A percentile compares a stretch with the other conserved stretches of the same genome.
phyloP scores from a whole-genome alignment of 2,329 filamentous ascomycete species.

The Nemania sp. region DNA sequence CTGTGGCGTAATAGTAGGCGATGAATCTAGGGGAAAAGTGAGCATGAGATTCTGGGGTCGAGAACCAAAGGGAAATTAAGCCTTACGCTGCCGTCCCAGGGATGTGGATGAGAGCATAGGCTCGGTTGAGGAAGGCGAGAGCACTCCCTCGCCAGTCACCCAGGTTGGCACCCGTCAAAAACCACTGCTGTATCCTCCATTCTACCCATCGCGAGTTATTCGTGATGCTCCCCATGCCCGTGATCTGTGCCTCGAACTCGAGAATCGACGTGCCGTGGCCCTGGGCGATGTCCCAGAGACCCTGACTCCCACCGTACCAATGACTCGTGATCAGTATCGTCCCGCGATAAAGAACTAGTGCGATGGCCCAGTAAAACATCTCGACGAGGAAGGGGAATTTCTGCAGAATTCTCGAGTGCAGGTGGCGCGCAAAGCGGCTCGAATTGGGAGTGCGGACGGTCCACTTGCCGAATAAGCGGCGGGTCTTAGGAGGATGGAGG shows the following conservation, averaged over 20 bases:
- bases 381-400: conserved; percentile 72
- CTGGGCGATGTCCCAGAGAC: conserved; percentile 52
- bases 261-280: conserved; percentile 49
- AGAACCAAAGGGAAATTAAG: not conserved
- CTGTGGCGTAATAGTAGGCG: conserved; percentile 50
- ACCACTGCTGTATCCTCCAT: conserved; percentile 41
- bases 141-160: conserved; percentile 41
- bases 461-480: conserved; percentile 40
- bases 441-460: conserved; percentile 56
- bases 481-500: conserved; percentile 36
- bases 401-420: conserved; percentile 63
- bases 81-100: conserved; percentile 53
- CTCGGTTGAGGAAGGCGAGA: conserved; percentile 53
- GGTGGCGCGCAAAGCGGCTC: conserved; percentile 59
- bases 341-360: conserved; percentile 66
- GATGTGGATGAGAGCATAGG: conserved; percentile 56
- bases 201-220: conserved; percentile 47
- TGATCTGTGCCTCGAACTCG: conserved; percentile 44
- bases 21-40: conserved; percentile 43
- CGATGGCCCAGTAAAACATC: conserved; percentile 75
- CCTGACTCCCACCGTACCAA: conserved; percentile 54
- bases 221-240: conserved; percentile 31
- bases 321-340: conserved; percentile 57
- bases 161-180: conserved; percentile 43
- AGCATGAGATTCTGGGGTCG: not conserved